Percentiles rank a stretch among this genome's conserved stretches.
phyloP scores from a whole-genome alignment of 129 eudicot species.

The Helichrysum umbraculigerum region DNA sequence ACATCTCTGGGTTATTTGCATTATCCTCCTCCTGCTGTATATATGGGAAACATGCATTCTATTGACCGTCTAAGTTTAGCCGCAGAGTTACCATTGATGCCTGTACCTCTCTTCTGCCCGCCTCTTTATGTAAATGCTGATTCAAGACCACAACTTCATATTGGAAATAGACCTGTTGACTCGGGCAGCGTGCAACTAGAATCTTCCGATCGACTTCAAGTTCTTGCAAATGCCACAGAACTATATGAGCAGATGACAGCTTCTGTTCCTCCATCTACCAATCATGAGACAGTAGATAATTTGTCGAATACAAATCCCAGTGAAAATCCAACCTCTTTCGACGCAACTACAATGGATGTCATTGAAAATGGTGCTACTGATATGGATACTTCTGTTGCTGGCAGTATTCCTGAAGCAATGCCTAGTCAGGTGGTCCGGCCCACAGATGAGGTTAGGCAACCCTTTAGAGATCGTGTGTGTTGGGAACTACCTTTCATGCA shows the following conservation, averaged over 20 bases:
- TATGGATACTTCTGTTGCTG: slow-evolving; percentile 31
- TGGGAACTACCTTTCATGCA: slow-evolving; percentile 91
- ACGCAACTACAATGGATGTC: slow-evolving; percentile 48
- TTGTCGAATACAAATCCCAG: slow-evolving; percentile 31
- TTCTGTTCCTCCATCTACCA: slow-evolving; percentile 48
- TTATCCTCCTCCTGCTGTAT: slow-evolving; percentile 91
- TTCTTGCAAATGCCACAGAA: slow-evolving; percentile 89
- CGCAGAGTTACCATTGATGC: slow-evolving; percentile 63
- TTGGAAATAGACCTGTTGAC: slow-evolving; percentile 46
- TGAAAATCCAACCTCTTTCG: slow-evolving; percentile 36
- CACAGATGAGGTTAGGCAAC: slow-evolving; percentile 24
- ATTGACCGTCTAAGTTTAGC: slow-evolving; percentile 49
- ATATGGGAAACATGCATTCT: slow-evolving; percentile 76
- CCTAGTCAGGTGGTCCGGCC: slow-evolving; percentile 15
- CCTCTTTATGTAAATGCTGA: slow-evolving; percentile 35
- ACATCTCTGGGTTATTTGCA: slow-evolving; percentile 78
- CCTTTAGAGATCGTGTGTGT: slow-evolving; percentile 60
- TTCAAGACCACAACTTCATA: slow-evolving; percentile 51
- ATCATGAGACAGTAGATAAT: slow-evolving; percentile 40
- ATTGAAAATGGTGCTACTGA: slow-evolving; percentile 29
- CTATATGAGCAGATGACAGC: slow-evolving; percentile 83
- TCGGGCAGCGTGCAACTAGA: slow-evolving; percentile 19
- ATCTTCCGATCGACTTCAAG: slow-evolving; percentile 73
- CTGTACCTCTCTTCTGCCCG: slow-evolving; percentile 60
- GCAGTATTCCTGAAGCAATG: slow-evolving; percentile 10